These are phyloP conservation scores for Mercurialis annua DNA, from an alignment of 345 rosid genomes.

Conservation along the genomic window DNA sequence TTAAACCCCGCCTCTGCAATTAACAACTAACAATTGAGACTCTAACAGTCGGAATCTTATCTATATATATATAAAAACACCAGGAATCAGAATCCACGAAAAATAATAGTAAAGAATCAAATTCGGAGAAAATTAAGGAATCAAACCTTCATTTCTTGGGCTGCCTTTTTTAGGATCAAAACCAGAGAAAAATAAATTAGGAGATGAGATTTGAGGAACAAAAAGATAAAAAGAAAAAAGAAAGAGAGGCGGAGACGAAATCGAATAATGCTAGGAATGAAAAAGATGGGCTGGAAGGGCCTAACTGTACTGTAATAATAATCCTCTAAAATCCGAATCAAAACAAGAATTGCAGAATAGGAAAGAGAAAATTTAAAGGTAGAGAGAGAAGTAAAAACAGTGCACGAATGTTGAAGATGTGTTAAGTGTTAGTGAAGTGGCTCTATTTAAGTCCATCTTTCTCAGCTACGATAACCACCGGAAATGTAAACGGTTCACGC, in stretches of 20 bases:
- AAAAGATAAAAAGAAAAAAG: slow-evolving; percentile 14
- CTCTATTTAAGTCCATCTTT: background rate
- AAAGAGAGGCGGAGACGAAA: slow-evolving; percentile 23
- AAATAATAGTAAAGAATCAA: slow-evolving; percentile 13
- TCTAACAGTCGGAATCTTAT: no score
- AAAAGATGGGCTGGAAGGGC: slow-evolving; percentile 21
- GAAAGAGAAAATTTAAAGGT: slow-evolving; percentile 24
- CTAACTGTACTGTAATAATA: background rate
- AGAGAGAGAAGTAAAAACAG: slow-evolving; percentile 5
- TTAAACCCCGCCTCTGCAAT: no score
- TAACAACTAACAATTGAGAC: no score
- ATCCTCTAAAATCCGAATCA: slow-evolving; percentile 34
- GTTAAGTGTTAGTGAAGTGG: slow-evolving; percentile 14
- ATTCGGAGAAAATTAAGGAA: slow-evolving; percentile 15
- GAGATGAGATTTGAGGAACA: slow-evolving; percentile 3
- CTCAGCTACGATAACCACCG: background rate
- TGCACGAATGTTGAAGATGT: slow-evolving; percentile 15
- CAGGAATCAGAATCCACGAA: slow-evolving; percentile 28
- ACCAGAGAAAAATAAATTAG: slow-evolving; percentile 14
- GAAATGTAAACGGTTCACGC: slow-evolving; percentile 17
- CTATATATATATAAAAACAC: no score
- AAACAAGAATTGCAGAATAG: slow-evolving; percentile 59
- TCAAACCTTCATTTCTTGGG: slow-evolving; percentile 60
- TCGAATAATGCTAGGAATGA: slow-evolving; percentile 30
- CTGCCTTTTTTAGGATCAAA: slow-evolving; percentile 20